A percentile compares a stretch with the other conserved stretches of the same genome.
Conservation (phyloP, 2,329 filamentous ascomycete species). For the Colletotrichum navitas region DNA sequence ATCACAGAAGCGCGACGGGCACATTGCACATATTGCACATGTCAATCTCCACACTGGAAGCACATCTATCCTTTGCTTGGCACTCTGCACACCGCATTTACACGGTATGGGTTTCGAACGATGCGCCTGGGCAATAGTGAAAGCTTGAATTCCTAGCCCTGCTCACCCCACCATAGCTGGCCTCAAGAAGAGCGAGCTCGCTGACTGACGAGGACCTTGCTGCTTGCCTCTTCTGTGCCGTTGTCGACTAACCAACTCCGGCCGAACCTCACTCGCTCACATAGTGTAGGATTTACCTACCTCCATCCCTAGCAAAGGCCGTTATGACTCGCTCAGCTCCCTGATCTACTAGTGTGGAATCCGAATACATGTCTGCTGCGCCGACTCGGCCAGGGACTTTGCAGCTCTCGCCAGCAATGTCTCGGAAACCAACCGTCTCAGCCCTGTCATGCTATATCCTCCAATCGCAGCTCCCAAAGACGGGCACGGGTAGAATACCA, state of each 20-base stretch:
- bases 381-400: neutral
- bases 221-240: neutral
- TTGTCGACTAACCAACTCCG: neutral
- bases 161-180: slow-evolving; percentile 1
- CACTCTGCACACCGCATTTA: neutral
- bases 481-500: too few relatives aligned
- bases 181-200: neutral
- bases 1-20: too few relatives aligned
- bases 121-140: neutral
- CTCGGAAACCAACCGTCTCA: neutral
- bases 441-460: slow-evolving; percentile 15
- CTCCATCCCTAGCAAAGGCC: neutral
- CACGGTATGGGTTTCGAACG: neutral
- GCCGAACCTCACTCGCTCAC: too few relatives aligned
- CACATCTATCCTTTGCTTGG: neutral
- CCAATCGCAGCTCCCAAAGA: slow-evolving; percentile 27
- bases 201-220: slow-evolving; percentile 9
- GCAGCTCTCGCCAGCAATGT: slow-evolving; percentile 9
- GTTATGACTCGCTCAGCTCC: too few relatives aligned
- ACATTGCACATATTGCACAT: neutral
- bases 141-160: neutral
- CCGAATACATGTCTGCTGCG: neutral
- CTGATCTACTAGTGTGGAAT: neutral
- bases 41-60: neutral
- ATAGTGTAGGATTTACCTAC: neutral